Base-by-base conservation (phyloP, 371 early-diverging fungal genomes). In the Mucor lusitanicus region DNA sequence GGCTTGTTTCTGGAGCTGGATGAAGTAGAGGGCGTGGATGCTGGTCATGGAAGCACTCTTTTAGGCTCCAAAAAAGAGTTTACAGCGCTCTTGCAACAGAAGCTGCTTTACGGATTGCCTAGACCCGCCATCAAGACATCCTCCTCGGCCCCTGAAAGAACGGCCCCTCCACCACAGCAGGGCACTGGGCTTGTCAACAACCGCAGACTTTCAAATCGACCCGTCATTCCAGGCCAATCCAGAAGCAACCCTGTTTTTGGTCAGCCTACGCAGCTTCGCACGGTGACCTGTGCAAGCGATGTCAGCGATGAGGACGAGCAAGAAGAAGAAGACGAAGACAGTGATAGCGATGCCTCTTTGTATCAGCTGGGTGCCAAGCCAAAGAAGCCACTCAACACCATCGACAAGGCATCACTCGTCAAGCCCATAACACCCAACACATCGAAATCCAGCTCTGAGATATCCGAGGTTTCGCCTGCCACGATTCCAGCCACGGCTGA, bases 201-300 rank as follows among this genome's bases (percentile, higher is more conserved):
- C n/a, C 54, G 25, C 1, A 30, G 17, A 7, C 25, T 33, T 37
- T 28, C 37, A 54, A 64, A 32, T 17, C 21, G 39, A 21, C 59
- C 59, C 27, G 17, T 33, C 13, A 28, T 8, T 12, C 12, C 19
- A 9, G 33, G 56, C 23, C 54, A 48, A 8, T n/a, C 55, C 48
- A 70, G 54, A 54, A 60, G 21, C 32, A 30, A 30, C 2, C 23
- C 59, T 21, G 50, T 13, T 21, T 42, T 42, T 44, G 25, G 25
- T 25, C 69, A 64, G 32, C 65, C 37, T 25, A 65, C 64, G 0
- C 68, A 70, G 40, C 58, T 67, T n/a, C 48, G 74, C 61, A 69
- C 71, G 17, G 58, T 71, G 0, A 76, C 75, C 28, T 77, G 69
- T 63, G 79, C 81, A 3, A 83, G 83, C 44, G 80, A 82, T 48